phyloP scores from a whole-genome alignment of 495 filamentous ascomycete genomes.

The Darksidea phi region DNA sequence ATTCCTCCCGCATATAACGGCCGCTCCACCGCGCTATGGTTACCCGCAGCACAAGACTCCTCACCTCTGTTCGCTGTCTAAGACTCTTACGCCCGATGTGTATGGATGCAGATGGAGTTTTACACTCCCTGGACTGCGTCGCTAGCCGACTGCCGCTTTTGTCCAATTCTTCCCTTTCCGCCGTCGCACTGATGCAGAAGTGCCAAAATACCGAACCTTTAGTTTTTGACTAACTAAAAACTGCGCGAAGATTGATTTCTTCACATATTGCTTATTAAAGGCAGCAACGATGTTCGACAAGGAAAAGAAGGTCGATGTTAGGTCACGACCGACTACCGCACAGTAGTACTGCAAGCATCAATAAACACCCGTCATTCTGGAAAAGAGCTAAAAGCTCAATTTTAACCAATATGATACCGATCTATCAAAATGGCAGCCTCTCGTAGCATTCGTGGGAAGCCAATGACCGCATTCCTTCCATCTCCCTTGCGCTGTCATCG shows the following conservation, averaged over 20 bases:
- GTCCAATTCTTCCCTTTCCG: neutral
- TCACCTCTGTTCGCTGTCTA: neutral
- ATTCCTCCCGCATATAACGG: neutral
- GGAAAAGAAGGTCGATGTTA: no score
- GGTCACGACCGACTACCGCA: no score
- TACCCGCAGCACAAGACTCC: no score
- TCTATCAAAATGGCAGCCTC: neutral
- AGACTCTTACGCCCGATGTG: neutral
- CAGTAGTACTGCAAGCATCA: no score
- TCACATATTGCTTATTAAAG: no score
- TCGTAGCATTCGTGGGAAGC: neutral
- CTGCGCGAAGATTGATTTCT: no score
- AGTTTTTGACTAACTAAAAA: no score
- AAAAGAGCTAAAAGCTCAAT: neutral
- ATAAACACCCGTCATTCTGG: neutral
- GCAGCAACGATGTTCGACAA: no score
- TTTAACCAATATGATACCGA: neutral
- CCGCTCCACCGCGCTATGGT: no score
- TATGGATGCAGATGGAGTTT: neutral
- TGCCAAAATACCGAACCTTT: no score
- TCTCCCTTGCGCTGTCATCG: constrained; percentile 3
- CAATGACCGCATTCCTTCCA: constrained; percentile 5
- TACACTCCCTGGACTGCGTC: constrained; percentile 4
- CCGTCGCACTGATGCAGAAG: constrained; percentile 12
- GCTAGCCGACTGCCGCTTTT: neutral